Conservation (phyloP, 805 yeast species). For the Starmerella etchellsii region DNA sequence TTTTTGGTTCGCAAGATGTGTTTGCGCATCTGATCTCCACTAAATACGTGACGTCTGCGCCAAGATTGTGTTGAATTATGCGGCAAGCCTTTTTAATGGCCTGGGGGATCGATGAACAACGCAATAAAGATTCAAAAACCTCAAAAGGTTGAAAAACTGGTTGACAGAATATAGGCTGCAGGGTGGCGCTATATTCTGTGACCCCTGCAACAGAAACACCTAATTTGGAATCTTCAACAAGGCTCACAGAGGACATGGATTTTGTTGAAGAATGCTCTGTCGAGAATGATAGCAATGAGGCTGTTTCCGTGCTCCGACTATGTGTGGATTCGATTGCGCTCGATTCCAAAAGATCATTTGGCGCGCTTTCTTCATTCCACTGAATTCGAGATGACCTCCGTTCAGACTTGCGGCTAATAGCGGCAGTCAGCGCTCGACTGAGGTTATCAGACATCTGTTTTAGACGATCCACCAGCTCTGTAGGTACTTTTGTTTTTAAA, state of each 20-base stretch:
- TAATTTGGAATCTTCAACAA: background rate
- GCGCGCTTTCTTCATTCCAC: conserved; percentile 1
- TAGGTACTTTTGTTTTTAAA: conserved; percentile 13
- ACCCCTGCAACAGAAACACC: background rate
- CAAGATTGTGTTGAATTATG: conserved; percentile 20
- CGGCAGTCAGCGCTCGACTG: conserved; percentile 3
- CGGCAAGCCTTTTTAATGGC: conserved; percentile 23
- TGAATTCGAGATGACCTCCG: conserved; percentile 2
- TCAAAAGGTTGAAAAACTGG: conserved; percentile 21
- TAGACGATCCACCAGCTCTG: conserved; percentile 12
- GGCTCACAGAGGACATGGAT: background rate
- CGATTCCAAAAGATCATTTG: background rate
- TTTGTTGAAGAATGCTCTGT: background rate
- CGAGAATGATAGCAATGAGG: background rate
- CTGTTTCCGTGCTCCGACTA: background rate
- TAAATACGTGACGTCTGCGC: conserved; percentile 21
- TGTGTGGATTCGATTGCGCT: background rate
- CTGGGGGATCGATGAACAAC: conserved; percentile 16
- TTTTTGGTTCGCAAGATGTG: background rate
- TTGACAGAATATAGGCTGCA: conserved; percentile 3
- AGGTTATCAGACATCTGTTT: conserved; percentile 11
- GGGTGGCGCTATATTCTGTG: background rate
- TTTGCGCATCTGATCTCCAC: conserved; percentile 18
- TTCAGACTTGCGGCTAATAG: background rate
- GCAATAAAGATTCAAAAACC: conserved; percentile 20